phyloP scores from a whole-genome alignment of 306 rosid genomes.

The Gillenia trifoliata region DNA sequence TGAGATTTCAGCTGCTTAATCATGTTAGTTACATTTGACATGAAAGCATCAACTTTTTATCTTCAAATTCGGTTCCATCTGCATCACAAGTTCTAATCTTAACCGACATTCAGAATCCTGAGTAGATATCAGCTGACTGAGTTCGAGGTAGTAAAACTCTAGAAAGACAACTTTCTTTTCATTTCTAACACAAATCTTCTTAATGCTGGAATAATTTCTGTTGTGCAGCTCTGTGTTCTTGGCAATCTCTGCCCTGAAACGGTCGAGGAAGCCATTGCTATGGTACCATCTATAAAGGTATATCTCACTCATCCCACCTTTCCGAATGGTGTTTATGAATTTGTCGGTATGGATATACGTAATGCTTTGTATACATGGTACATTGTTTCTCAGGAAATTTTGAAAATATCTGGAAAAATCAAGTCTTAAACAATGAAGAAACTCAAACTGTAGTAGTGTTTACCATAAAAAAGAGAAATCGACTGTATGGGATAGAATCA shows the following conservation, averaged over 20 bases:
- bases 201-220: conserved; percentile 7
- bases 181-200: neutral
- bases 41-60: neutral
- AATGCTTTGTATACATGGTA: neutral
- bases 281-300: conserved; percentile 97
- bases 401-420: neutral
- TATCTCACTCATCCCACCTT: neutral
- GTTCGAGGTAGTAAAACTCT: conserved; percentile 63
- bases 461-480: neutral
- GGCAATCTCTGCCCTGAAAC: conserved; percentile 99
- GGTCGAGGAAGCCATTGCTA: conserved; percentile 98
- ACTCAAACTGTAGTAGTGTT: neutral
- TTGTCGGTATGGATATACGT: neutral
- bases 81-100: conserved; percentile 38
- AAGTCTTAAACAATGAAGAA: neutral
- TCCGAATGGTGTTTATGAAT: neutral
- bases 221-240: conserved; percentile 86
- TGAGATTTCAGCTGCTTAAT: neutral
- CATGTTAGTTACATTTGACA: neutral
- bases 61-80: conserved; percentile 2
- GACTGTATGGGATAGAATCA: neutral
- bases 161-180: neutral
- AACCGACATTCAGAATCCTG: conserved; percentile 67
- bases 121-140: conserved; percentile 86
- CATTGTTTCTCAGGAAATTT: neutral